Base-by-base conservation (phyloP, 106 monocot species). In the Cymbidium sinense region DNA sequence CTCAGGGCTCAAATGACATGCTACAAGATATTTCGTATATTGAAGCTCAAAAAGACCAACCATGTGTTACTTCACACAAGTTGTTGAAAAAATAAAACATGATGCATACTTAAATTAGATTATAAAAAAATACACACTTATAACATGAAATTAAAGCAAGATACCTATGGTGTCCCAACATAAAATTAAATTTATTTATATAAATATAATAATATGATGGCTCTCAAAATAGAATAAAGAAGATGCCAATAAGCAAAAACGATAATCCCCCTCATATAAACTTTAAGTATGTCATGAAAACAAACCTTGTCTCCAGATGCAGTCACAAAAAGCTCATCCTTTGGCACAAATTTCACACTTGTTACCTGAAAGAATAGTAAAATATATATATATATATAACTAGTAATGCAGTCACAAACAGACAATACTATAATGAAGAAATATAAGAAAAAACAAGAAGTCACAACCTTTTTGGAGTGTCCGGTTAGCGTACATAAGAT, bases 231-330 rank as follows among this genome's bases (percentile, higher is more conserved):
- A 37, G 12, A 35, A 7, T 3, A 43, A 44, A 23, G 44, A 44
- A 2, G 15, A 74, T 23, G 44, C 27, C n/a, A 74, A 44, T 74
- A 27, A 43, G 74, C 34, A 33, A 43, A 74, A 39, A 71, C 21
- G 13, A 33, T 39, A 35, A 34, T 19, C 39, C 33, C 20, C 20
- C 6, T 41, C 4, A 37, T 73, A 36, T 20, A 74, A 27, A 44
- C 13, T 41, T 74, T 28, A 74, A 74, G 7, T 1, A 25, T 43
- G 20, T 25, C 37, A 77, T 70, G 33, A 37, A 70, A 61, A 77
- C 81, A 74, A 33, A 96, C 96, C 96, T 94, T 96, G 79, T 96
- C 96, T 41, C 81, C 91, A 64, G 96, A 96, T 17, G 91, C 93
- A 70, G 93, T 91, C 25, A 96, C 85, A 85, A 96, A 81, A 29